Evolutionary conservation across 257 asterid species (phyloP).

Genomic region (Ocimum tenuiflorum): DNA sequence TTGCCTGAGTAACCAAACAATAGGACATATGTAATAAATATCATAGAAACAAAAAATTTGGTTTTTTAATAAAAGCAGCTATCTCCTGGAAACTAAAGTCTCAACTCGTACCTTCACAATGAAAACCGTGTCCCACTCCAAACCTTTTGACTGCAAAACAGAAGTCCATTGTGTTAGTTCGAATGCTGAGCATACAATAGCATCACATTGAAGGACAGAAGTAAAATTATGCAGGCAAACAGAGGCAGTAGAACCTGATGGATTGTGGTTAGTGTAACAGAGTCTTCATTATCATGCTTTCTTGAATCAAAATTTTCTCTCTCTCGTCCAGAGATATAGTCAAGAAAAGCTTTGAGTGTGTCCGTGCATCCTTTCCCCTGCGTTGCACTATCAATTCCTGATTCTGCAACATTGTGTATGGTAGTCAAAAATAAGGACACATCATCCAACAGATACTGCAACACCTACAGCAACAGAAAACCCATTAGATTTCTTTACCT

Average conservation of each 20-base stretch:
- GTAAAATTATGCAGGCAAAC: not conserved
- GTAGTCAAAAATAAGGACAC: constrained; percentile 72
- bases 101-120: constrained; percentile 70
- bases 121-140: constrained; percentile 99
- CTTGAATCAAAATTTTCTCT: constrained; percentile 72
- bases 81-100: constrained; percentile 1
- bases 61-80: constrained; percentile 2
- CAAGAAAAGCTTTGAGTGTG: constrained; percentile 66
- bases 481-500: constrained; percentile 16
- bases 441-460: constrained; percentile 83
- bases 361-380: constrained; percentile 56
- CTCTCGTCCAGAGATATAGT: constrained; percentile 76
- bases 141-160: constrained; percentile 76
- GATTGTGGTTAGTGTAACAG: constrained; percentile 92
- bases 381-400: constrained; percentile 17
- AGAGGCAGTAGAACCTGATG: constrained; percentile 67
- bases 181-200: constrained; percentile 10
- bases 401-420: constrained; percentile 34
- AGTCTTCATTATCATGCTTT: constrained; percentile 68
- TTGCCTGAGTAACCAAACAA: constrained; percentile 52
- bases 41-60: constrained; percentile 1
- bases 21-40: constrained; percentile 15
- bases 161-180: constrained; percentile 4
- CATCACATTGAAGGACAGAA: constrained; percentile 10
- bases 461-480: constrained; percentile 52